Base-by-base conservation (phyloP, 2,329 filamentous ascomycete species). In the Cladosporium sp. region DNA sequence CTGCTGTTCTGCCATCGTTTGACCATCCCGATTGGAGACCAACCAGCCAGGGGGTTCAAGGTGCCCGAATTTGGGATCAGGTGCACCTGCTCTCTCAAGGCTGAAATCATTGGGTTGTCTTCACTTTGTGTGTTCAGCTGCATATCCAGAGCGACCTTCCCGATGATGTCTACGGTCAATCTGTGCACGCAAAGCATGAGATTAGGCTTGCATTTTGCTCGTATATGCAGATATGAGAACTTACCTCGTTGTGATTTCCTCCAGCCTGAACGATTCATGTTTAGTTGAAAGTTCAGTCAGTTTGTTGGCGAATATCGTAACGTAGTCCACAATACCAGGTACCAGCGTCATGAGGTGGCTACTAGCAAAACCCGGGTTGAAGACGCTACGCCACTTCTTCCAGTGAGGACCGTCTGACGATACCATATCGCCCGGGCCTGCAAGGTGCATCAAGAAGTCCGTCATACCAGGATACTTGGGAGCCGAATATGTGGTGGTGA, bases 361-460 rank as follows among this genome's bases (percentile, higher is more conserved):
- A n/a, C 72, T 66, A 0, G 73, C 72, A 58, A 81, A 81, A 5
- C 78, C 78, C 1, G 79, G 79, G 60, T 80, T 81, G 74, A 82
- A 82, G 12, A 77, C 74, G 37, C 68, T 69, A 46, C 80, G 73
- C 79, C 79, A 80, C 64, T 76, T 78, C 71, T 81, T 82, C 80
- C 80, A 81, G 11, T 71, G 62, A 7, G 73, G 66, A 0, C 79
- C 79, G 21, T 79, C 76, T 37, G 72, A 73, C 10, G 64, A 62
- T 12, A 67, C 67, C 67, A 72, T 69, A 57, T 72, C 70, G 11
- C 67, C 69, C n/a, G 65, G 68, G 6, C 71, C 71, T 5, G 65
- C 68, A 2, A 72, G 64, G 18, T 49, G 58, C 10, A 62, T 33
- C n/a, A 72, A 64, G 33, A 70, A 71, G 2, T 44, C 33, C 4